Conservation (phyloP, 106 monocot species). For the Posidonia australis region DNA sequence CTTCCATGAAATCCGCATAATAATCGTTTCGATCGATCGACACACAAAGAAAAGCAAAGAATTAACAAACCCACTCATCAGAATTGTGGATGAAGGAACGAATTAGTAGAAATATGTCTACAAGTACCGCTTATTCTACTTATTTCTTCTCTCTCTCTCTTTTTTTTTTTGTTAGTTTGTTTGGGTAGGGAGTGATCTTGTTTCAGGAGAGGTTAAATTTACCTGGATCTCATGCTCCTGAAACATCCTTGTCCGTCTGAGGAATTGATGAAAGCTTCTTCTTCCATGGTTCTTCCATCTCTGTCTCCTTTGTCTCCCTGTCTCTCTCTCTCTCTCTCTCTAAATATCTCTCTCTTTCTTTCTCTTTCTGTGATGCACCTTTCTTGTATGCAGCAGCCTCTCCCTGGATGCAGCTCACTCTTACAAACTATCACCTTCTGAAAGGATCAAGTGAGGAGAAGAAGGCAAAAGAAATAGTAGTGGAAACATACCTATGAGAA, state of each 20-base stretch:
- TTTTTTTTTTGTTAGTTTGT: no score
- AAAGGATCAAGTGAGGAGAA: not conserved
- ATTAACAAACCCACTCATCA: no score
- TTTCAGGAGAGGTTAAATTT: not conserved
- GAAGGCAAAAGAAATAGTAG: no score
- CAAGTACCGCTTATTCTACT: no score
- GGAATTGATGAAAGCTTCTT: constrained; percentile 4
- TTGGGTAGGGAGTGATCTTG: no score
- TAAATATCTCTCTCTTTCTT: not conserved
- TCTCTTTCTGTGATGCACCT: not conserved
- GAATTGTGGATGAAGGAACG: no score
- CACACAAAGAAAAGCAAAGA: no score
- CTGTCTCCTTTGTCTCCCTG: not conserved
- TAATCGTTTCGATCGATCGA: no score
- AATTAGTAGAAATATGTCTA: no score
- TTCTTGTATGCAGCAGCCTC: not conserved
- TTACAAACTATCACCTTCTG: not conserved
- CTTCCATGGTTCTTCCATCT: not conserved
- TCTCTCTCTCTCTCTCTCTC: constrained; percentile 8
- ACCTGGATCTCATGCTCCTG: constrained; percentile 7
- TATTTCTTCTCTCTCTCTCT: no score
- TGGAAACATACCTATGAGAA: no score
- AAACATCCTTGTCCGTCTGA: constrained; percentile 13
- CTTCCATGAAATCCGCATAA: no score
- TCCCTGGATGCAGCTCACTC: not conserved